Evolutionary conservation across 2,329 filamentous ascomycete genomes (phyloP).

Genomic region (Paradendryphiella salina): DNA sequence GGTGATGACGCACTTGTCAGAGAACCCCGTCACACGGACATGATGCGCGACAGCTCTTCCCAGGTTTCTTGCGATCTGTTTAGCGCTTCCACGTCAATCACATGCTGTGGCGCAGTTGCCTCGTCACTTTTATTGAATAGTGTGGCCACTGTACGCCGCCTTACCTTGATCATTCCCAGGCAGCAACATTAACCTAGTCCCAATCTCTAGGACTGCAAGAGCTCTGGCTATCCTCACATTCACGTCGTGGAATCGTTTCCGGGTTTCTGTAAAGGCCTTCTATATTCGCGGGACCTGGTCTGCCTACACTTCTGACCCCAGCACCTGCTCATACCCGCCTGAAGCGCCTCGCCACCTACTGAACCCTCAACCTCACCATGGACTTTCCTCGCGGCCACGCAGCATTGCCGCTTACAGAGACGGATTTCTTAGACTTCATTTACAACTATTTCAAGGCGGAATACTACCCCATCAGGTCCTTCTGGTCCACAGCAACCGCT

Average conservation of each 20-base stretch:
- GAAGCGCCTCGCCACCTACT: slow-evolving; percentile 13
- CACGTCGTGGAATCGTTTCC: background rate
- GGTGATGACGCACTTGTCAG: slow-evolving; percentile 12
- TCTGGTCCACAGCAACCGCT: slow-evolving; percentile 44
- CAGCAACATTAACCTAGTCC: slow-evolving; percentile 33
- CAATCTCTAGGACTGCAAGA: background rate
- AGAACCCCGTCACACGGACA: slow-evolving; percentile 9
- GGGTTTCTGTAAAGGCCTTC: background rate
- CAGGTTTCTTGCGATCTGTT: background rate
- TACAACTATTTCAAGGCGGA: slow-evolving; percentile 47
- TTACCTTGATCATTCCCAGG: slow-evolving; percentile 30
- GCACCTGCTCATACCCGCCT: background rate
- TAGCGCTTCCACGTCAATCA: slow-evolving; percentile 18
- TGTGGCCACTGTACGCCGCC: slow-evolving; percentile 23
- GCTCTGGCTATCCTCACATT: background rate
- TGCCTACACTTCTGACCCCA: slow-evolving; percentile 4
- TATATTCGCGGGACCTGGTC: background rate
- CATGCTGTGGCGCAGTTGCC: slow-evolving; percentile 34
- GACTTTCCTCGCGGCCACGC: slow-evolving; percentile 39
- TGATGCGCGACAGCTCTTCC: background rate
- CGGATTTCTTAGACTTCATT: slow-evolving; percentile 43
- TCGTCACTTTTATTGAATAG: slow-evolving; percentile 22
- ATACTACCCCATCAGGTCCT: slow-evolving; percentile 44
- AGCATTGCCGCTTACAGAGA: slow-evolving; percentile 40
- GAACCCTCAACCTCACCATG: slow-evolving; percentile 21